Base-by-base conservation (phyloP, 345 rosid genomes). In the Erodium maritimum region DNA sequence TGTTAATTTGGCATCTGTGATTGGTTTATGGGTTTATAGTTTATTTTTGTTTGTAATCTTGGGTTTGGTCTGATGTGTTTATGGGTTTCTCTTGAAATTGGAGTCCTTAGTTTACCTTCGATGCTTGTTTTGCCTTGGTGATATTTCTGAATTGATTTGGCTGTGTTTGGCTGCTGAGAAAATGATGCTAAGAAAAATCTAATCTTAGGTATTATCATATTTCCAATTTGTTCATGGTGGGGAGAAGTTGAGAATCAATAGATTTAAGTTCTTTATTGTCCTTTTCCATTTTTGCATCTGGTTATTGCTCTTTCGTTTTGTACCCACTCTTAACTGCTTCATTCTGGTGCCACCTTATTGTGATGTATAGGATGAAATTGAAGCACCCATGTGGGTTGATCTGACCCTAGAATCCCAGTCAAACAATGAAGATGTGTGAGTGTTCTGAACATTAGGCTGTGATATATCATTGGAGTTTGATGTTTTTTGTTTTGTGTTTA, bases 341-440 rank as follows among this genome's bases (percentile, higher is more conserved):
- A 19, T 18, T 21, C 16, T 56, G 59, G 34, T 21, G 8, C 46
- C 0, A 0, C 18, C 21, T 34, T 58, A 23, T 8, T 57, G 50
- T 19, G 51, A 61, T 50, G 16, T 59, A 55, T 54, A 76, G 80
- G 80, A 69, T 25, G 77, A 76, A 56, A 69, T 76, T 24, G 80
- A 76, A 65, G 77, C 75, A 25, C 80, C 80, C 0, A 76, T 70
- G 77, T 73, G 80, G 77, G 68, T 64, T 16, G 77, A 76, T 73
- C 77, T 76, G 59, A 62, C 59, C 0, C 24, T 58, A 18, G 77
- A 72, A 51, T 56, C 70, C n/a, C 21, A 62, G 5, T 59, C 50
- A 46, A 21, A 61, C 51, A 52, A 57, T 20, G 62, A 55, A 56
- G 68, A 66, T 42, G 23, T 22, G 83, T 76, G 67, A 74, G 80